Percentiles rank a stretch among this genome's conserved stretches.
phyloP scores from a whole-genome alignment of 345 rosid species.

The Hirschfeldia incana region DNA sequence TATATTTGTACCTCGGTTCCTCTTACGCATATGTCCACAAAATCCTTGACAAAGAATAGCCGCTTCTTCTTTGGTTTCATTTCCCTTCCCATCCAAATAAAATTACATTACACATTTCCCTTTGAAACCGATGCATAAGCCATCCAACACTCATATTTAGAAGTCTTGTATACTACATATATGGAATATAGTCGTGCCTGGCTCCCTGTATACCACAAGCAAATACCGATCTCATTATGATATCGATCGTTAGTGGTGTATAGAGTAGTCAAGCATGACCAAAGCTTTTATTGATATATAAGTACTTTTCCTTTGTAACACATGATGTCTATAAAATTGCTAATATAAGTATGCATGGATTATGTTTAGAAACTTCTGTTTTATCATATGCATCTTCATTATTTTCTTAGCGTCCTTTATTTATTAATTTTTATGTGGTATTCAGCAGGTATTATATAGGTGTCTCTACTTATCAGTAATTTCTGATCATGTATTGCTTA shows the following conservation, averaged over 20 bases:
- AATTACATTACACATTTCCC: background rate
- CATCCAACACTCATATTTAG: background rate
- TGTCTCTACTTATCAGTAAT: no score
- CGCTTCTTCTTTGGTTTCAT: slow-evolving; percentile 24
- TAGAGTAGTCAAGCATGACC: slow-evolving; percentile 44
- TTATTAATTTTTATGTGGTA: no score
- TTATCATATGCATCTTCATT: no score
- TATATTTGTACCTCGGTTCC: slow-evolving; percentile 24
- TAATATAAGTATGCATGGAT: background rate
- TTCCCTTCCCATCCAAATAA: background rate
- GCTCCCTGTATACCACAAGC: slow-evolving; percentile 47
- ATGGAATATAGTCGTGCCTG: slow-evolving; percentile 32
- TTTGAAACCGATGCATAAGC: background rate
- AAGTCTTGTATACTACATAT: background rate
- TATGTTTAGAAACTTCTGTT: background rate
- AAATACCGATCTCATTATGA: slow-evolving; percentile 22
- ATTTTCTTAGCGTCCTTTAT: no score
- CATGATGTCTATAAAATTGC: background rate
- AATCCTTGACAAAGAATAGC: background rate
- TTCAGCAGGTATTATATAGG: background rate
- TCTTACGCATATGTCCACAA: slow-evolving; percentile 24
- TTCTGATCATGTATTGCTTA: no score
- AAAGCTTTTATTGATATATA: slow-evolving; percentile 6
- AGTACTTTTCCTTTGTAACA: background rate
- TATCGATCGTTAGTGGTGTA: slow-evolving; percentile 34